phyloP scores from a whole-genome alignment of 805 yeast genomes.

The Candida piceae region DNA sequence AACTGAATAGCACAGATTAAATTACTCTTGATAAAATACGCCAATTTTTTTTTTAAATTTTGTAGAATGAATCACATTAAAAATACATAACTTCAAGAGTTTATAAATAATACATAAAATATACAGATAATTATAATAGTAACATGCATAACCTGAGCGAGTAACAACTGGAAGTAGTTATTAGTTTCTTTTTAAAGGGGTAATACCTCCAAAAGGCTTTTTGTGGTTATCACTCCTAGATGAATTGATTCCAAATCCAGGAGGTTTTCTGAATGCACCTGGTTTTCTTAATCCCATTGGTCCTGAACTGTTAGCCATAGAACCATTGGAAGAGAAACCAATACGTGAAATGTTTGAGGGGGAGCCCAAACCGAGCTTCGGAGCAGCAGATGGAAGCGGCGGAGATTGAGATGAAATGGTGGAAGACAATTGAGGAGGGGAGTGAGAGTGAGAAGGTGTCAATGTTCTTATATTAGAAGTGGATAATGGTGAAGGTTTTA shows the following conservation, averaged over 20 bases:
- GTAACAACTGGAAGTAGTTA: too few relatives aligned
- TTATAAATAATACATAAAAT: too few relatives aligned
- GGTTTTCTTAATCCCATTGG: slow-evolving; percentile 27
- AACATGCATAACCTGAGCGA: too few relatives aligned
- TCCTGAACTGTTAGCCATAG: slow-evolving; percentile 3
- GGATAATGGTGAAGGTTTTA: slow-evolving; percentile 2
- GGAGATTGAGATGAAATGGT: not conserved
- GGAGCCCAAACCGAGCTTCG: too few relatives aligned
- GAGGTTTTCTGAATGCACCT: slow-evolving; percentile 30
- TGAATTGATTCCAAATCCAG: slow-evolving; percentile 12
- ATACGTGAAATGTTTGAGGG: too few relatives aligned
- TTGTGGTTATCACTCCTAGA: slow-evolving; percentile 4
- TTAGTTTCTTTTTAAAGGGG: slow-evolving; percentile 7
- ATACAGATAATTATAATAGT: too few relatives aligned
- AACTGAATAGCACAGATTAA: too few relatives aligned
- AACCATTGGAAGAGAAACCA: too few relatives aligned
- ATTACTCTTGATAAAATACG: too few relatives aligned
- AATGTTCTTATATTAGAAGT: not conserved
- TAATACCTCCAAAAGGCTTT: slow-evolving; percentile 16
- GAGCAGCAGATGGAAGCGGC: slow-evolving; percentile 7
- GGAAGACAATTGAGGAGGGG: slow-evolving; percentile 1
- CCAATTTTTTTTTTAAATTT: too few relatives aligned
- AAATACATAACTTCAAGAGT: too few relatives aligned
- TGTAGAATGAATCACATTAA: too few relatives aligned
- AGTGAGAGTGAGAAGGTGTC: slow-evolving; percentile 1